phyloP scores from a whole-genome alignment of 768 basidiomycete genomes.

The Albatrellus ellisii region DNA sequence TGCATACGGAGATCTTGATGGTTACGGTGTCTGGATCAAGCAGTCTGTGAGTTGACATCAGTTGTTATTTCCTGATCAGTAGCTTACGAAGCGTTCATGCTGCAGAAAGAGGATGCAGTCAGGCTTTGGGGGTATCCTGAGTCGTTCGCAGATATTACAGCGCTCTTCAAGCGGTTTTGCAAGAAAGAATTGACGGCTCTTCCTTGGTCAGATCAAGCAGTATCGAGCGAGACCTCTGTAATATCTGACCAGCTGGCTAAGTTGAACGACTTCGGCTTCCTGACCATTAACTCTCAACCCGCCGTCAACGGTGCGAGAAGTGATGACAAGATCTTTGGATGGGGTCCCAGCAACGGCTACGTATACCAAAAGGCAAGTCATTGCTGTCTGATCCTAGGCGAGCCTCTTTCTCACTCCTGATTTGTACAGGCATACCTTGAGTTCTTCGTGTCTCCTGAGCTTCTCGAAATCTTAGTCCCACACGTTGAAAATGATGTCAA shows the following conservation, averaged over 20 bases:
- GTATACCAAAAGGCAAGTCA: slow-evolving; percentile 93
- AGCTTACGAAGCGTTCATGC: neutral
- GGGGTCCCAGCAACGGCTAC: slow-evolving; percentile 90
- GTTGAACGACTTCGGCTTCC: slow-evolving; percentile 85
- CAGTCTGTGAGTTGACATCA: slow-evolving; percentile 46
- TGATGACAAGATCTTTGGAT: slow-evolving; percentile 77
- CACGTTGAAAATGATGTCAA: slow-evolving; percentile 78
- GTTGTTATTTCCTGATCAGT: neutral
- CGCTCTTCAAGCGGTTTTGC: slow-evolving; percentile 82
- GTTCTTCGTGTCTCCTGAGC: slow-evolving; percentile 75
- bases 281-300: slow-evolving; percentile 96
- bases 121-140: slow-evolving; percentile 82
- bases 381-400: slow-evolving; percentile 3
- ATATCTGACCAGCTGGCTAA: slow-evolving; percentile 70
- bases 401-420: slow-evolving; percentile 1
- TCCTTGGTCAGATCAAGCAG: slow-evolving; percentile 92
- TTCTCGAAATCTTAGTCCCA: slow-evolving; percentile 59
- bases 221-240: slow-evolving; percentile 68
- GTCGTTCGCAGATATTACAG: slow-evolving; percentile 46
- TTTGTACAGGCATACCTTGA: slow-evolving; percentile 76
- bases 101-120: slow-evolving; percentile 75
- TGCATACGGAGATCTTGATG: slow-evolving; percentile 96
- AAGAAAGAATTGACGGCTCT: slow-evolving; percentile 55
- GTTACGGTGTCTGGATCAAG: slow-evolving; percentile 88
- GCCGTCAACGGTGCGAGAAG: slow-evolving; percentile 85